phyloP scores from a whole-genome alignment of 305 asterid genomes.

The Solanum hybrid region DNA sequence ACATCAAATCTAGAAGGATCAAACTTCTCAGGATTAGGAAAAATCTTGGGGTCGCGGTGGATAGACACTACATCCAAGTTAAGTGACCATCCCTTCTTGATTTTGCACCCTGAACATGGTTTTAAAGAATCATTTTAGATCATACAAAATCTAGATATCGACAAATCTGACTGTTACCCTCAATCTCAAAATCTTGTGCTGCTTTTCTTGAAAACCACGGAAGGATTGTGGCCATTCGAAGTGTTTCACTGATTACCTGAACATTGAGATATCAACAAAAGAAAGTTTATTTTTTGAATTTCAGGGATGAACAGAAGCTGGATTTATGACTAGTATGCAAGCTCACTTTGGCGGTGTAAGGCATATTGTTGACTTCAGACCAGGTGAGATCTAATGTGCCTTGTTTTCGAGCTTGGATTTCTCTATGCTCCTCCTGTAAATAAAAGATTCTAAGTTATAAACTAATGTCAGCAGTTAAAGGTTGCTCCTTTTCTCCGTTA shows the following conservation, averaged over 20 bases:
- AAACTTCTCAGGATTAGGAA: constrained; percentile 55
- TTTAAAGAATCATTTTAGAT: background rate
- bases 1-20: constrained; percentile 74
- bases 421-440: constrained; percentile 67
- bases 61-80: constrained; percentile 79
- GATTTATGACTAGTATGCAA: background rate
- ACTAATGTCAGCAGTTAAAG: background rate
- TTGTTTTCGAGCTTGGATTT: constrained; percentile 36
- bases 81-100: constrained; percentile 66
- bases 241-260: constrained; percentile 68
- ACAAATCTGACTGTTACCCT: constrained; percentile 33
- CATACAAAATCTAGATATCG: background rate
- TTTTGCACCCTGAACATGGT: constrained; percentile 39
- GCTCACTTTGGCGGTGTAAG: constrained; percentile 58
- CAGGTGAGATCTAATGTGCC: constrained; percentile 55
- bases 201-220: constrained; percentile 88
- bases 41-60: constrained; percentile 61
- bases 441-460: background rate
- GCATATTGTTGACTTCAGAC: constrained; percentile 79
- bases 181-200: constrained; percentile 70
- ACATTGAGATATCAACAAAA: background rate
- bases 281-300: background rate
- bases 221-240: constrained; percentile 69
- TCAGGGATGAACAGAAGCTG: background rate
- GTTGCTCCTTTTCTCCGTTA: background rate